A percentile compares a stretch with the other conserved stretches of the same genome.
Evolutionary conservation across 192 early-diverging fungal genomes (phyloP).

Genomic region (Fimicolochytrium jonesii): DNA sequence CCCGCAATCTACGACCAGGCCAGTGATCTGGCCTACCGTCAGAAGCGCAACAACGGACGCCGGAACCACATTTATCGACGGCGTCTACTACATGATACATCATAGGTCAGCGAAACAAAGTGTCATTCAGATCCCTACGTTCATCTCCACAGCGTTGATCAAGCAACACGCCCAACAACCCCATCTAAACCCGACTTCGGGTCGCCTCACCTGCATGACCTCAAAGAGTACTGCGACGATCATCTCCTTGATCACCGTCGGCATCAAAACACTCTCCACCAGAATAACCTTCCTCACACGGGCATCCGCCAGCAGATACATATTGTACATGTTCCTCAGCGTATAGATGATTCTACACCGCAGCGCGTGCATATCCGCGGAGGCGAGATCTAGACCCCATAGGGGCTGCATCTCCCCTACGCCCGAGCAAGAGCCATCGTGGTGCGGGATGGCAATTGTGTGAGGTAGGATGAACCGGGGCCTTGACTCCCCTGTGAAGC

Average conservation of each 20-base stretch:
- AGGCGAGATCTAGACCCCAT: constrained; percentile 1
- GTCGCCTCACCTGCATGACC: no score
- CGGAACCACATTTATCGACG: constrained; percentile 73
- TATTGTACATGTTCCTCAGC: constrained; percentile 8
- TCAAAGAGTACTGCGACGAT: constrained; percentile 69
- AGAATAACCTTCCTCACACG: constrained; percentile 80
- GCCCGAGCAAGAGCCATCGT: constrained; percentile 27
- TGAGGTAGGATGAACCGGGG: constrained; percentile 68
- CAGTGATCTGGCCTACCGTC: constrained; percentile 69
- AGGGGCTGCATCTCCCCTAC: constrained; percentile 24
- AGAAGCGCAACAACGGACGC: constrained; percentile 66
- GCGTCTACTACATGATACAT: no score
- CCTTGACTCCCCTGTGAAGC: constrained; percentile 77
- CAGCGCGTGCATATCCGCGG: not conserved
- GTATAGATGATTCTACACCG: not conserved
- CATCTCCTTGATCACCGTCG: constrained; percentile 59
- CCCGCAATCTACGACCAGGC: constrained; percentile 85
- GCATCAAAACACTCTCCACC: constrained; percentile 70
- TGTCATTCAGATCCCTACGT: no score
- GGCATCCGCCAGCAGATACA: constrained; percentile 72
- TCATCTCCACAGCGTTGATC: no score
- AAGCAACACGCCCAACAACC: no score
- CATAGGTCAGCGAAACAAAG: no score
- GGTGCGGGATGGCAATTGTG: constrained; percentile 27
- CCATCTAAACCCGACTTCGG: no score